Evolutionary conservation across 2,329 filamentous ascomycete genomes (phyloP), one percentile per base, ranked within the genome.

Genomic region (Fusarium equiseti): DNA sequence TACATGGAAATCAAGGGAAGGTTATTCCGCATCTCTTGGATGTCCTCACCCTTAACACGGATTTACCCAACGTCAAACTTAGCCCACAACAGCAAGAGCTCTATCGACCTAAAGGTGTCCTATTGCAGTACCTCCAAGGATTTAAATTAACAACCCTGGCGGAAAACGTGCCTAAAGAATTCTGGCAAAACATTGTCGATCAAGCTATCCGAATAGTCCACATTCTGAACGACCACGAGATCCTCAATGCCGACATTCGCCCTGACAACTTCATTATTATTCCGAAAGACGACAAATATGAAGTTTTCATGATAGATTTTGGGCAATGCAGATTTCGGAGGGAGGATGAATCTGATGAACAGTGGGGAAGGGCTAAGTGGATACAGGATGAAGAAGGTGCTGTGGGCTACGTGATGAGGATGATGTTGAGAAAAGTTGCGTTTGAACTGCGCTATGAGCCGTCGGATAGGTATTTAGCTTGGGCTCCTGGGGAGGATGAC

Each of bases 241-340:
- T 77, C 18, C 51, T 77, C 49, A 77, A 77, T 46, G 18, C 6
- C 0, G 75, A 77, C 22, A 64, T 74, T 15, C 67, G 72, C 3
- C 71, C 62, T 2, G 70, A 64, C 15, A 77, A 76, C 42, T 76
- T 77, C 9, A 60, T 77, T 2, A 53, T 74, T 20, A 42, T 63
- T 8, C 45, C 44, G 4, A 54, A 10, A 13, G 22, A 26, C 3
- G 45, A 5, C 0, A 18, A 16, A 8, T 74, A 67, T 29, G 57
- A 45, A 2, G 71, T 76, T 10, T 73, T 64, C n/a, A 77, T 76
- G 72, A 67, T 75, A 35, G 74, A 77, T 42, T 77, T 77, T 66
- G 76, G 65, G 0, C 63, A 59, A 20, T 68, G 61, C 46, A 63
- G 74, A 24, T 12, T 76, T 4, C 70, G 73, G 9, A 4, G 44